Conservation (phyloP, 495 filamentous ascomycete species). For the Gamarada debralockiae region DNA sequence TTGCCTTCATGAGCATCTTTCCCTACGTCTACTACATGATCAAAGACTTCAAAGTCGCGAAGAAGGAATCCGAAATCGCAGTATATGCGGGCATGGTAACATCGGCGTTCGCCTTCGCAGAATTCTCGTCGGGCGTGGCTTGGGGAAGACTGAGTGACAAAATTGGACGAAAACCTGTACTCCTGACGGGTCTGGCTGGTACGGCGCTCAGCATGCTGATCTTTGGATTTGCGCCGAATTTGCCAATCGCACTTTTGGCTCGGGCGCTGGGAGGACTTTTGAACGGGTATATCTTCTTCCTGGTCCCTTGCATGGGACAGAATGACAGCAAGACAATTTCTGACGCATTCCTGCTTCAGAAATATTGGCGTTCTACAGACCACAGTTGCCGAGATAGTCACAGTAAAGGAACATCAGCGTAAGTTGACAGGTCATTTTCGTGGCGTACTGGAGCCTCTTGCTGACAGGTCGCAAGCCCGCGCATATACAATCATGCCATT, state of each 20-base stretch:
- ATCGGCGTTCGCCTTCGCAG: slow-evolving; percentile 92
- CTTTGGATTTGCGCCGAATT: slow-evolving; percentile 86
- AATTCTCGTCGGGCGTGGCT: slow-evolving; percentile 83
- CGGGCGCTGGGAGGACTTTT: slow-evolving; percentile 85
- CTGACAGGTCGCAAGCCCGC: slow-evolving; percentile 48
- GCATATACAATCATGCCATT: slow-evolving; percentile 98
- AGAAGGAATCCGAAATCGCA: slow-evolving; percentile 71
- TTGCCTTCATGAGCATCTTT: slow-evolving; percentile 99
- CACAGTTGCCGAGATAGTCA: slow-evolving; percentile 89
- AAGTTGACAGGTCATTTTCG: slow-evolving; percentile 26
- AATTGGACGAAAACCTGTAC: slow-evolving; percentile 88
- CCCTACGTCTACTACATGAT: slow-evolving; percentile 99
- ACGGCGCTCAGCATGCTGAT: slow-evolving; percentile 91
- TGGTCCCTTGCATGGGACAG: slow-evolving; percentile 3
- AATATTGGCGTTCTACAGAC: slow-evolving; percentile 72
- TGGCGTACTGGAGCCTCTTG: not conserved
- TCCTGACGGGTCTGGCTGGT: slow-evolving; percentile 81
- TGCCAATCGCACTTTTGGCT: slow-evolving; percentile 80
- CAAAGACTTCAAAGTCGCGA: slow-evolving; percentile 71
- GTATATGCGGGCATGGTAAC: slow-evolving; percentile 96
- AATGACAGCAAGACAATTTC: not conserved
- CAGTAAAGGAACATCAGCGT: slow-evolving; percentile 87
- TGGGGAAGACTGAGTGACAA: slow-evolving; percentile 93
- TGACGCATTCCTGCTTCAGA: slow-evolving; percentile 14
- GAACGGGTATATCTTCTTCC: slow-evolving; percentile 66